A percentile compares a stretch with the other conserved stretches of the same genome.
These are phyloP conservation scores for Poa annua DNA, from an alignment of 176 grass and related monocot species.

Conservation along the genomic window DNA sequence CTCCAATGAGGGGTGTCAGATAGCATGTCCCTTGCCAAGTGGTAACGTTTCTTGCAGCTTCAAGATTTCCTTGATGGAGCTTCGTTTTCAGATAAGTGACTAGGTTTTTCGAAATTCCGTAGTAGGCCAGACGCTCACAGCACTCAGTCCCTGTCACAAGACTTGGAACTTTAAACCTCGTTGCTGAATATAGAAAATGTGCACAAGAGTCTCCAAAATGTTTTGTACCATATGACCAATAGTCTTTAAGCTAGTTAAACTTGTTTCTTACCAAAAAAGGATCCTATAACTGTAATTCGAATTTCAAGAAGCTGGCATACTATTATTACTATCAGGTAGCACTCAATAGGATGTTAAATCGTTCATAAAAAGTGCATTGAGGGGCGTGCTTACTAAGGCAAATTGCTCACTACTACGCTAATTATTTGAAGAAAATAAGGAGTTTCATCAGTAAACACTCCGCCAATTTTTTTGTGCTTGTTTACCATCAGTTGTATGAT, in stretches of 20 bases:
- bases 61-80: slow-evolving; percentile 75
- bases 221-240: neutral
- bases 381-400: neutral
- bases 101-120: slow-evolving; percentile 79
- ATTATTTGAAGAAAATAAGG: neutral
- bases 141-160: slow-evolving; percentile 72
- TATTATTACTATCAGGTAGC: slow-evolving; percentile 1
- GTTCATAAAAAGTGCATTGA: neutral
- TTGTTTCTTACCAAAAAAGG: neutral
- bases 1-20: slow-evolving; percentile 81
- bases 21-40: slow-evolving; percentile 98
- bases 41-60: slow-evolving; percentile 80
- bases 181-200: slow-evolving; percentile 25
- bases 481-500: neutral
- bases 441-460: neutral
- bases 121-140: slow-evolving; percentile 88
- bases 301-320: slow-evolving; percentile 7
- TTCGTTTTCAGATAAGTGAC: slow-evolving; percentile 77
- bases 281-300: neutral
- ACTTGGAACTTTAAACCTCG: slow-evolving; percentile 20
- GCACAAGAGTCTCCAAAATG: neutral
- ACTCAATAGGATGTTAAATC: neutral
- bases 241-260: slow-evolving; percentile 1
- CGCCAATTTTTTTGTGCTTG: neutral
- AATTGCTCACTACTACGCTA: neutral